Base-by-base conservation (phyloP, 768 basidiomycete species). In the Amanita rimosa region DNA sequence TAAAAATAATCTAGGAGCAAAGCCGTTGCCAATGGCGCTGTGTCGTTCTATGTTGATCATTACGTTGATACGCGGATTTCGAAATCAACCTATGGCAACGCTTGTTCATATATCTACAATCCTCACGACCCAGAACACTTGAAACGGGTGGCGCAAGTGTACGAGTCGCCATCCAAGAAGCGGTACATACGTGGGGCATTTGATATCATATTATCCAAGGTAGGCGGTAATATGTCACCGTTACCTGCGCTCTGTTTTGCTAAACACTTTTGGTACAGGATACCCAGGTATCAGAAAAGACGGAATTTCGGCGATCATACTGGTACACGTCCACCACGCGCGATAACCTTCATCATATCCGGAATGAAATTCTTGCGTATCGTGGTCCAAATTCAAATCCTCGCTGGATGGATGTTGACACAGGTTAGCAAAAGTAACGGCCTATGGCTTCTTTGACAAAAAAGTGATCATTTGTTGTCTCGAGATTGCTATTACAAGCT, bases 231-330 rank as follows among this genome's bases (percentile, higher is more conserved):
- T n/a, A 13, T 31, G 31, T 31, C 13, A 33, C 7, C 17, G 33
- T 38, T 6, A 10, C 26, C 24, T 7, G 4, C 27, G 0, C 7
- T 19, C 2, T n/a, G 26, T 45, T 34, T 33, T 34, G 44, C 9
- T 13, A 44, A 17, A n/a, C n/a, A n/a, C n/a, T 44, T 16, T 44
- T 13, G 16, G 9, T 21, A 3, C 13, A 75, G 73, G 53, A 69
- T 64, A 47, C 70, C 60, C 62, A 63, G 55, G 57, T 62, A 5
- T 57, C 58, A 0, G 58, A 59, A 54, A 60, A 52, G 3, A 50
- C 48, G 40, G 59, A 62, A 46, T 62, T 60, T 44, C 53, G 60
- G 11, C 44, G 51, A 7, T 50, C 58, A 36, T 60, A 54, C 38
- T 49, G 38, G 27, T 34, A 46, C 5, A 42, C 42, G 4, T 48